Conservation (phyloP, 108 stramenopile species). For the Conticribra guillardii region DNA sequence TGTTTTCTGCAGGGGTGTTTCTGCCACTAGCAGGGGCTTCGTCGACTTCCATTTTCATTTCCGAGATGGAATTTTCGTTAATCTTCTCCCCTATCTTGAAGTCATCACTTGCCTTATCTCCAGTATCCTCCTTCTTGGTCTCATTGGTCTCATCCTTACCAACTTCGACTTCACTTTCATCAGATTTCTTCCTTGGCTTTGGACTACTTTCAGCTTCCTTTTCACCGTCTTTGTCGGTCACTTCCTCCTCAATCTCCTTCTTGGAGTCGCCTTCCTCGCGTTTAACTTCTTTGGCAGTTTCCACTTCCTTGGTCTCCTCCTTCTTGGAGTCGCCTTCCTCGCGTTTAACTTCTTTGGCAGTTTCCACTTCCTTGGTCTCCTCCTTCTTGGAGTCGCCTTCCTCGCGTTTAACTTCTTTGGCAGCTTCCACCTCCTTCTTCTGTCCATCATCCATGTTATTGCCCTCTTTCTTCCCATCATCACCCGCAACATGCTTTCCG, state of each 20-base stretch:
- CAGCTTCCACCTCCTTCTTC: neutral
- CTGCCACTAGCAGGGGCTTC: neutral
- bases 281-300: neutral
- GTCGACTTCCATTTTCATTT: neutral
- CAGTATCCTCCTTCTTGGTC: neutral
- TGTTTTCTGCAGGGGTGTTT: neutral
- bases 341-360: neutral
- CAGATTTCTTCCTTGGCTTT: neutral
- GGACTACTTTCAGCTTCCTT: neutral
- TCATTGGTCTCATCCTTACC: neutral
- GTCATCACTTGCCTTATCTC: too few relatives aligned
- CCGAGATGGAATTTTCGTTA: too few relatives aligned
- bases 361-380: neutral
- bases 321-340: neutral
- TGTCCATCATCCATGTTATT: neutral
- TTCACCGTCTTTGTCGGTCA: neutral
- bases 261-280: neutral
- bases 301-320: constrained; percentile 7
- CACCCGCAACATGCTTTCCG: too few relatives aligned
- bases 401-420: neutral
- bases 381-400: neutral
- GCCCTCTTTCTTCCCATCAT: neutral
- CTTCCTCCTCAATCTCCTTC: neutral
- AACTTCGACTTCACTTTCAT: neutral
- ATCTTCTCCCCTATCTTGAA: too few relatives aligned